These are phyloP conservation scores for Pythium rhizo-oryzae DNA, from an alignment of 352 stramenopile species.

Conservation along the genomic window DNA sequence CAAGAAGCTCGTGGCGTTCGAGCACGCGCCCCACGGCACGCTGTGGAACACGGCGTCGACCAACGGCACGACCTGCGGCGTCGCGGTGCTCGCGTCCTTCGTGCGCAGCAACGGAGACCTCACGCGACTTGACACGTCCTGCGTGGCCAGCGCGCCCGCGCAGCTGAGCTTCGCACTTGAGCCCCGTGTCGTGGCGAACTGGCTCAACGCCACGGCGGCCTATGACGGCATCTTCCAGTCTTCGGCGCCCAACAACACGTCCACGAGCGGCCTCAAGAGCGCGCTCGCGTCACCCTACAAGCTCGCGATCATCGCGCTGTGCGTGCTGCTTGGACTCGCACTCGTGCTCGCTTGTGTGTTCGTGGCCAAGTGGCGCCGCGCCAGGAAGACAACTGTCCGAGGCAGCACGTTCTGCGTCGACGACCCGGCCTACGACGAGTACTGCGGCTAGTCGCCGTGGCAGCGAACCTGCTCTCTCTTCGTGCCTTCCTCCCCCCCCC, in stretches of 20 bases:
- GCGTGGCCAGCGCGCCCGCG: conserved; percentile 10
- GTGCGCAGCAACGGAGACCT: conserved; percentile 19
- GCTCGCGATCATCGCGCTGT: conserved; percentile 35
- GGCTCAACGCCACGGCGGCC: neutral
- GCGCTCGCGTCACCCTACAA: conserved; percentile 13
- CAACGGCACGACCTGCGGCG: conserved; percentile 11
- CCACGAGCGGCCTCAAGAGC: neutral
- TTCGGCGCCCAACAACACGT: neutral
- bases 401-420: conserved; percentile 8
- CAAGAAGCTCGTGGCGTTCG: conserved; percentile 37
- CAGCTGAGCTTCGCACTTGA: conserved; percentile 17
- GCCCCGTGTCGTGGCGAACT: neutral
- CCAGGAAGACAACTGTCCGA: conserved; percentile 4
- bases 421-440: conserved; percentile 12
- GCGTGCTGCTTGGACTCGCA: conserved; percentile 36
- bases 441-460: neutral
- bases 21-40: conserved; percentile 31
- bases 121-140: conserved; percentile 20
- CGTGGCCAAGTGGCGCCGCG: conserved; percentile 31
- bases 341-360: conserved; percentile 28
- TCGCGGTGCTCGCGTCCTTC: conserved; percentile 30
- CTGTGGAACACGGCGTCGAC: conserved; percentile 21
- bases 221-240: conserved; percentile 16
- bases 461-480: neutral
- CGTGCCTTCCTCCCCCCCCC: too few species aligned